Base-by-base conservation (phyloP, 371 early-diverging fungal species). In the Mucor irregularis region DNA sequence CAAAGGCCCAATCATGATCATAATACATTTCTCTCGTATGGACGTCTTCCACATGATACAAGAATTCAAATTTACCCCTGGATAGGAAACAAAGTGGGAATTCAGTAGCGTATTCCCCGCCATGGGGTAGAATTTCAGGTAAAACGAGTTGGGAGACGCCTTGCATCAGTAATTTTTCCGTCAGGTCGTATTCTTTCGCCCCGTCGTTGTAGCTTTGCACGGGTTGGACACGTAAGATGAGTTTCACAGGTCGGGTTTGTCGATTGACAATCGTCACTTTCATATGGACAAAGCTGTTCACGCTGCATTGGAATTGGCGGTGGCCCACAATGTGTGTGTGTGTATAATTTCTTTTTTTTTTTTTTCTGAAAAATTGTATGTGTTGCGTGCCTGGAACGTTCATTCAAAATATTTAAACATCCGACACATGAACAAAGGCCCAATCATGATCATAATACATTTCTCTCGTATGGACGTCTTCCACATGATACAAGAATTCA, bases 1-100 rank as follows among this genome's bases (percentile, higher is more conserved):
- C 59, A 62, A 76, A 69, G n/a, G 74, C 66, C 70, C 80, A 74
- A 38, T 84, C 83, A 51, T 82, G 80, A 40, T 85, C 83, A 66
- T 84, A 85, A 58, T 82, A 78, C 10, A 81, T 73, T 31, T 78
- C 61, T 25, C 83, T 71, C 21, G 81, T 76, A 47, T 78, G 78
- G 21, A 87, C 83, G 68, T 87, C 87, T 55, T 87, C 85, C 17
- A 77, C 81, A 56, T 87, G 87, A 64, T 84, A 85, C 8, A 85
- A 63, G 43, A 87, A 74, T 60, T 84, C 81, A 62, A 76, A 87
- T 53, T 79, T 77, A 22, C 87, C 87, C 25, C 82, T 73, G 17
- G 84, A 82, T 49, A 84, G 69, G 56, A 87, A 87, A 53, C 81
- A 85, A 19, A 85, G 70, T 0, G 87, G 85, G 10, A 87, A 48